Evolutionary conservation across 2,329 filamentous ascomycete genomes (phyloP), one percentile per base, ranked within the genome.

Genomic region (Zymoseptoria tritici): DNA sequence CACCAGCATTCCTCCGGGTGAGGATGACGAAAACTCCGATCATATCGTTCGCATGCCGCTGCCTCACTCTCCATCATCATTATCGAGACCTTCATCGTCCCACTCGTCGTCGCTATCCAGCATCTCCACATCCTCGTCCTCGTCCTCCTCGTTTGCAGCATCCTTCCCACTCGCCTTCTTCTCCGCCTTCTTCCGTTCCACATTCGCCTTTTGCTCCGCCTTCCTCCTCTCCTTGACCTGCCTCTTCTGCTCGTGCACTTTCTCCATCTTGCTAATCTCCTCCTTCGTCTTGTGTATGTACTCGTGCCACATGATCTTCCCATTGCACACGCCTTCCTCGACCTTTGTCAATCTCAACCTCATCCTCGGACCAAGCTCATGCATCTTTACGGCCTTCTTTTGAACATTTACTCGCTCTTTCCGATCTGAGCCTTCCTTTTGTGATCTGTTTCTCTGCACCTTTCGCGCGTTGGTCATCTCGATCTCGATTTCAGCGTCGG

Each of bases 231-330:
- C 92, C 79, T 95, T 97, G 73, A 94, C 89, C 69, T 86, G 84
- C 59, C 84, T 82, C 69, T 85, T 83, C 76, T 88, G 78, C 66
- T 91, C 87, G 90, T 94, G 97, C 66, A 85, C 83, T 78, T 87
- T 84, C 67, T 97, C 92, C 67, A 97, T 76, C 64, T 88, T 84
- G 71, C 86, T 83, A 59, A 91, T 78, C 74, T 99, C 92, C 19
- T 84, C 82, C 67, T 85, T 85, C 6, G 85, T 85, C 81, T 99
- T 99, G 72, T 87, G 84, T 57, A 97, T 86, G 72, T 91, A 95
- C 72, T 97, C 91, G 74, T 99, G 94, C 94, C 94, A 99, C 89
- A 99, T 90, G 59, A 96, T 83, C 73, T 91, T 94, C 55, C 94
- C 94, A 24, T 84, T 83, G 69, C 91, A 97, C 6, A 97, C 76